A percentile compares a stretch with the other conserved stretches of the same genome.
phyloP scores from a whole-genome alignment of 257 asterid species.

The Lantana camara region DNA sequence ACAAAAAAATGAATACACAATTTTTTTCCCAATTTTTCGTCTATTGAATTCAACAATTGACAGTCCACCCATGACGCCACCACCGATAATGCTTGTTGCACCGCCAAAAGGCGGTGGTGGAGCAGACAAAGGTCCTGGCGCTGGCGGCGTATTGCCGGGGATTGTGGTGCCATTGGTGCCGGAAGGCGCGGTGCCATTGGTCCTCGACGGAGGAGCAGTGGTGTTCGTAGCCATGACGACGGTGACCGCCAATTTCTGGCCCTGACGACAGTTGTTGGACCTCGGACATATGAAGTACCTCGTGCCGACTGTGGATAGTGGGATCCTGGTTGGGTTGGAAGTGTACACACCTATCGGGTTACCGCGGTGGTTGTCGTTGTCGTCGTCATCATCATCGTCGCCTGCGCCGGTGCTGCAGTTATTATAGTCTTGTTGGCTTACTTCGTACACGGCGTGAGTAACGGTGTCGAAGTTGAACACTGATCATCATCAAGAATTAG shows the following conservation, averaged over 20 bases:
- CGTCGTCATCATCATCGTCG: no score
- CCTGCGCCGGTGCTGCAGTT: constrained; percentile 35
- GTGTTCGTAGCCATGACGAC: constrained; percentile 33
- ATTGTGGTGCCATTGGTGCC: neutral
- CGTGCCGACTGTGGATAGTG: constrained; percentile 41
- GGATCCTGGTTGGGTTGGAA: constrained; percentile 44
- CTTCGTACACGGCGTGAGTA: constrained; percentile 52
- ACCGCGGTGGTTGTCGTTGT: no score
- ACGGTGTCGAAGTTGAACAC: constrained; percentile 51
- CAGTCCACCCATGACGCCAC: constrained; percentile 35
- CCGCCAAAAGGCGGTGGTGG: constrained; percentile 29
- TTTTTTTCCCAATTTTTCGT: no score
- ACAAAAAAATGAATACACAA: no score
- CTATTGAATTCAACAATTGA: constrained; percentile 39
- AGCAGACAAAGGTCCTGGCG: constrained; percentile 16
- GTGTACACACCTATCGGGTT: constrained; percentile 33
- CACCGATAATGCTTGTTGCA: constrained; percentile 36
- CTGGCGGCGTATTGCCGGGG: neutral
- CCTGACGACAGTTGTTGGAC: constrained; percentile 51
- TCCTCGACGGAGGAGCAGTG: constrained; percentile 25
- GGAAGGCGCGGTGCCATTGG: constrained; percentile 10
- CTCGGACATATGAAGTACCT: constrained; percentile 59
- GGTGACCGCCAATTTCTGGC: constrained; percentile 57
- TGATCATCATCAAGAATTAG: constrained; percentile 18
- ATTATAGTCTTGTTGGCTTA: constrained; percentile 38